Base-by-base conservation (phyloP, 2,329 filamentous ascomycete species). In the Zalaria sp. region DNA sequence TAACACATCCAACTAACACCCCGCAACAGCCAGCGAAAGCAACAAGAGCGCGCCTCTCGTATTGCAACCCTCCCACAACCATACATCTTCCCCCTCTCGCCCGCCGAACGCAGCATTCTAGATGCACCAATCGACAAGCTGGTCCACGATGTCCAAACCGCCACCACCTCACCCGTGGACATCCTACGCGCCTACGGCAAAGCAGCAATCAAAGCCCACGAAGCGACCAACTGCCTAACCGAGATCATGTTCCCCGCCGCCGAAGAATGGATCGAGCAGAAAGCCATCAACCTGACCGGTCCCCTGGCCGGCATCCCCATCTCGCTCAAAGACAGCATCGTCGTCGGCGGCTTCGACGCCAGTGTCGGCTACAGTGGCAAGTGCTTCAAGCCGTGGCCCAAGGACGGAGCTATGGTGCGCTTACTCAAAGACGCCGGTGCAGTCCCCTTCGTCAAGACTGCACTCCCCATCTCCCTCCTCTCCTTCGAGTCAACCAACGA, bases 371-470 rank as follows among this genome's bases (percentile, higher is more conserved):
- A 87, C 61, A 85, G 83, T 31, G 65, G 69, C 40, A 77, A 85
- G 49, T 75, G 79, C 0, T 76, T 77, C 39, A 83, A 88, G 53
- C 79, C 79, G 9, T 66, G 70, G 32, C 43, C 58, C 0, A 61
- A 73, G 27, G 87, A 95, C 63, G 86, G 87, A 0, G 67, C 76
- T 2, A 75, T 86, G 53, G 79, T 84, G 25, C 74, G 72, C 43
- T 62, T 96, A 35, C 68, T 95, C 40, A 93, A 93, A 56, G 83
- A 91, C 56, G 85, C 86, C 41, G 74, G 88, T 25, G 87, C 88
- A 0, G 72, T 95, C 2, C 88, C 88, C 0, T 94, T 93, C 57
- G 85, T 88, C 48, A 96, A 95, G 68, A 95, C 88, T 1, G 91
- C 91, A 47, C 59, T 93, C 2, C 89, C 88, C 4, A 82, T 89